These are phyloP conservation scores for Larix kaempferi DNA, from an alignment of 75 land plant species.

Conservation along the genomic window DNA sequence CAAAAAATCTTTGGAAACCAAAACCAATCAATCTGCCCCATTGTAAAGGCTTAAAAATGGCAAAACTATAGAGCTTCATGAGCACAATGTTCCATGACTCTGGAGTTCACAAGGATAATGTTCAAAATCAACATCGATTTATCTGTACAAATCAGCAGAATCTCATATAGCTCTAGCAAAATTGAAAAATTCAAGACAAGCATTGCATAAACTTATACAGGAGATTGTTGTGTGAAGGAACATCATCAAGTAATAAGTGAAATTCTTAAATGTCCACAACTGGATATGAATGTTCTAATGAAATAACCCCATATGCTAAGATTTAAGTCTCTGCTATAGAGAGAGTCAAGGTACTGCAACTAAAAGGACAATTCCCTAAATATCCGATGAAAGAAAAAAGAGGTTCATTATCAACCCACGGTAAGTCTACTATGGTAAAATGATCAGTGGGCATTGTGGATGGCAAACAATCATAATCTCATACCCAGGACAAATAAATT, in stretches of 20 bases:
- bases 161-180: background rate
- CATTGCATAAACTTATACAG: no score
- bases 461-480: no score
- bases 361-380: background rate
- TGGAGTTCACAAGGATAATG: background rate
- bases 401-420: no score
- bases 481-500: no score
- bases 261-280: background rate
- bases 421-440: no score
- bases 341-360: background rate
- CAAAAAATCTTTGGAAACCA: no score
- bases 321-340: background rate
- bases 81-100: background rate
- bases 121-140: background rate
- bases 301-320: background rate
- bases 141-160: background rate
- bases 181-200: background rate
- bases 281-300: background rate
- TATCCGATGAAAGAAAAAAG: background rate
- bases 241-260: background rate
- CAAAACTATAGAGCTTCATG: background rate
- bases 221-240: no score
- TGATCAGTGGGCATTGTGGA: no score
- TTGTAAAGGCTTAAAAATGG: background rate
- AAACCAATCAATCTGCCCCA: background rate